Evolutionary conservation across 1,139 yeast genomes (phyloP), one percentile per base, ranked within the genome.

Genomic region (Debaryomyces subglobosus): DNA sequence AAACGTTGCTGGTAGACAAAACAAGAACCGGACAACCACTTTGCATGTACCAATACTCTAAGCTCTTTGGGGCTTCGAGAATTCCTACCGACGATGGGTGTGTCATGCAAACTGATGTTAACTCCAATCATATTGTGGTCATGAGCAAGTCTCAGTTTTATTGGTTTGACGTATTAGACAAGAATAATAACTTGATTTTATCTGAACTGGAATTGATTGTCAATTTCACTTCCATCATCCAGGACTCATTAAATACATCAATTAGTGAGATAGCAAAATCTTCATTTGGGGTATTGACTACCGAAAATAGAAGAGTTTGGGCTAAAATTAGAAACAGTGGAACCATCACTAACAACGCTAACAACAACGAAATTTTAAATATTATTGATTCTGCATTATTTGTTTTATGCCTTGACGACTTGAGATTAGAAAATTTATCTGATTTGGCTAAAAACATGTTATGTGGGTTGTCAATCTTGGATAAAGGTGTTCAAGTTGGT

Each of bases 141-240:
- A 72, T 89, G 64, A 85, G 91, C 55, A 85, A 87, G 61, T 88
- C 96, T 4, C 96, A 90, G 66, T 87, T 89, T 67, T 90, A 90
- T 69, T 90, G 97, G 96, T 90, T 90, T 65, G 96, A 90, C 64
- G 97, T 90, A 2, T 73, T 90, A 60, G 96, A 89, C 65, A 77
- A 77, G 47, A 72, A 84, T 52, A 82, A 87, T 62, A 85, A 87
- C 60, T 72, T 90, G 54, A 77, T 88, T 46, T 71, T 89, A 61
- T 77, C 85, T 2, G 95, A 89, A 61, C 83, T 81, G 50, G 96
- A 89, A 64, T 77, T 90, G 59, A 85, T 83, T 53, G 74, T 85
- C 62, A 90, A 89, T 66, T 84, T 87, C 62, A 82, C 85, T 51
- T 81, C 90, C 12, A 89, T 90, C 52, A 77, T 89, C 43, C 82